These are phyloP conservation scores for Capsicum chinense DNA, from an alignment of 257 asterid genomes.

Conservation along the genomic window DNA sequence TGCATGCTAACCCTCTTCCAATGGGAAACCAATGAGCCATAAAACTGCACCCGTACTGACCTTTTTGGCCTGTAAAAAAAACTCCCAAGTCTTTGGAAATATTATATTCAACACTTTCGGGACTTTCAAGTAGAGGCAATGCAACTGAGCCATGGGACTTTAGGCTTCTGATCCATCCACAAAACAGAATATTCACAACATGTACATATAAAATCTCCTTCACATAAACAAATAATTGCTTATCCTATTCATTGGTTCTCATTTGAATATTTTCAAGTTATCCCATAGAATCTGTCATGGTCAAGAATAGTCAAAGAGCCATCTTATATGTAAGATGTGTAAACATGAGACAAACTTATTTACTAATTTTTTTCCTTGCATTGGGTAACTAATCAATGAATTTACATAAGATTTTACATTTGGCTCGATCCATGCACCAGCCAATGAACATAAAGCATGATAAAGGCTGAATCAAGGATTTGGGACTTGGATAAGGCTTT, in stretches of 20 bases:
- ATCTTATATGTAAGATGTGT: neutral
- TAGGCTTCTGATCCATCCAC: slow-evolving; percentile 79
- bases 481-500: neutral
- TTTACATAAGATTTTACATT: neutral
- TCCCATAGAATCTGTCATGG: neutral
- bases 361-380: neutral
- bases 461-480: neutral
- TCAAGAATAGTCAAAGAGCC: neutral
- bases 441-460: neutral
- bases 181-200: slow-evolving; percentile 83
- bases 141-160: slow-evolving; percentile 60
- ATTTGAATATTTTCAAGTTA: neutral
- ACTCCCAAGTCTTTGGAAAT: slow-evolving; percentile 58
- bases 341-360: neutral
- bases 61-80: slow-evolving; percentile 54
- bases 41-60: slow-evolving; percentile 60
- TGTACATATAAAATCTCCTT: slow-evolving; percentile 32
- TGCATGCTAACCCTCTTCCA: slow-evolving; percentile 65
- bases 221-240: neutral
- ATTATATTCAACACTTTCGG: slow-evolving; percentile 38
- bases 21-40: slow-evolving; percentile 56
- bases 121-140: slow-evolving; percentile 33
- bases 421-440: neutral
- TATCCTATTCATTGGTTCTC: neutral
- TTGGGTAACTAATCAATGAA: neutral